Conservation (phyloP, 371 early-diverging fungal genomes). For the Apophysomyces ossiformis region DNA sequence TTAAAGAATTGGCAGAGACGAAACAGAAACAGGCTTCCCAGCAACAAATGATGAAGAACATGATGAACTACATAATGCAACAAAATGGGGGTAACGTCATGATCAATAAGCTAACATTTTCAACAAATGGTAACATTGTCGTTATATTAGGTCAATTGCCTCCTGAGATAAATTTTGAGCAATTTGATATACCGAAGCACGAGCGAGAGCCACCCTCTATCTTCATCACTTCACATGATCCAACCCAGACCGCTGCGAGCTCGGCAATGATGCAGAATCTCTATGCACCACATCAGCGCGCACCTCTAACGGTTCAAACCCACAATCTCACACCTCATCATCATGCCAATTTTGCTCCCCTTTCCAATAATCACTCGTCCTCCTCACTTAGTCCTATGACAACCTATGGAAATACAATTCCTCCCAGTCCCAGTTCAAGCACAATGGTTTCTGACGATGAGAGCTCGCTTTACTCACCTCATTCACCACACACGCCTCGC, state of each 20-base stretch:
- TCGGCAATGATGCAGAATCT: neutral
- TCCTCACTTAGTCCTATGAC: constrained; percentile 1
- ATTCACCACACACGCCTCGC: constrained; percentile 29
- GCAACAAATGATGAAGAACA: constrained; percentile 61
- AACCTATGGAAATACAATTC: constrained; percentile 4
- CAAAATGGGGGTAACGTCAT: constrained; percentile 39
- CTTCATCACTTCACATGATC: constrained; percentile 60
- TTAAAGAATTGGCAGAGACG: constrained; percentile 70
- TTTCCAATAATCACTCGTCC: neutral
- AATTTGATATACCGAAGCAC: constrained; percentile 18
- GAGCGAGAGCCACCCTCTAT: constrained; percentile 53
- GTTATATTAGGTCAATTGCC: constrained; percentile 34
- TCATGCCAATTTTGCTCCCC: neutral
- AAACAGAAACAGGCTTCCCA: constrained; percentile 58
- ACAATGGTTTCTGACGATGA: constrained; percentile 37
- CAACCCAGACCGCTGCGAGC: constrained; percentile 17
- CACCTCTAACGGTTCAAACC: constrained; percentile 36
- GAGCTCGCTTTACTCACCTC: constrained; percentile 33
- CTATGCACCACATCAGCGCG: constrained; percentile 20
- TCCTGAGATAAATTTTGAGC: constrained; percentile 49
- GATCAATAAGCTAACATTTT: constrained; percentile 11
- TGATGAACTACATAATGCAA: constrained; percentile 58
- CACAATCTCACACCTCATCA: constrained; percentile 20
- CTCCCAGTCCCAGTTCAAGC: constrained; percentile 24
- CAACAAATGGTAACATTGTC: neutral